phyloP scores from a whole-genome alignment of 495 filamentous ascomycete species.

The Annulohypoxylon bovei region DNA sequence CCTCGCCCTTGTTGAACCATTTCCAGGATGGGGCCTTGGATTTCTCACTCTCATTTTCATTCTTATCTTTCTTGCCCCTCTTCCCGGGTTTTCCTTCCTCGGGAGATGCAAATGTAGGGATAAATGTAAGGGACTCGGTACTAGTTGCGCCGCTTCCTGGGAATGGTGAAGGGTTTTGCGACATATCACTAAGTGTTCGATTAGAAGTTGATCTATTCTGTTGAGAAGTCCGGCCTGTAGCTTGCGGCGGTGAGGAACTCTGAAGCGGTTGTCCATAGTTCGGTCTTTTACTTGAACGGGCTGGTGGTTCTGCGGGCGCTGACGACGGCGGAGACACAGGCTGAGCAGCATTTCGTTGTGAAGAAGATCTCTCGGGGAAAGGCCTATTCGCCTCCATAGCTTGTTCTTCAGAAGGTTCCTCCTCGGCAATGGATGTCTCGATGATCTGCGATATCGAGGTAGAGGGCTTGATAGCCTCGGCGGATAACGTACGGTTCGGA shows the following conservation, averaged over 20 bases:
- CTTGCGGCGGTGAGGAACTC: conserved; percentile 33
- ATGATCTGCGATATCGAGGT: conserved; percentile 71
- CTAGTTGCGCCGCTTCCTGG: conserved; percentile 72
- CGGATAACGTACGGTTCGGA: conserved; percentile 32
- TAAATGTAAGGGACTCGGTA: conserved; percentile 84
- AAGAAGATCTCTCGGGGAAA: conserved; percentile 64
- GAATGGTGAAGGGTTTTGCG: conserved; percentile 69
- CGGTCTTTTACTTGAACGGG: conserved; percentile 60
- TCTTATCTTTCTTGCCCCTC: conserved; percentile 73
- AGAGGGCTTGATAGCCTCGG: conserved; percentile 37
- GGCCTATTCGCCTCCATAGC: conserved; percentile 41
- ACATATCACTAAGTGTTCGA: conserved; percentile 69
- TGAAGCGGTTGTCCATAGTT: conserved; percentile 48
- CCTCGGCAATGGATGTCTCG: conserved; percentile 69
- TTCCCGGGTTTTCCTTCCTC: conserved; percentile 71
- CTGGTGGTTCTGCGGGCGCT: conserved; percentile 54
- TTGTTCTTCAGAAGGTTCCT: conserved; percentile 48
- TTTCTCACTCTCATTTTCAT: conserved; percentile 54
- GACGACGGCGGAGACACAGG: conserved; percentile 34
- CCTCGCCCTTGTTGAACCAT: conserved; percentile 65
- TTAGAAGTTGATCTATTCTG: conserved; percentile 29
- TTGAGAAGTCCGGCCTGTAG: conserved; percentile 19
- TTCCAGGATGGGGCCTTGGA: conserved; percentile 47
- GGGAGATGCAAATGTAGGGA: conserved; percentile 74
- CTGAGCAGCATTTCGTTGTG: conserved; percentile 51